Base-by-base conservation (phyloP, 345 rosid genomes). In the Diplotaxis tenuifolia region DNA sequence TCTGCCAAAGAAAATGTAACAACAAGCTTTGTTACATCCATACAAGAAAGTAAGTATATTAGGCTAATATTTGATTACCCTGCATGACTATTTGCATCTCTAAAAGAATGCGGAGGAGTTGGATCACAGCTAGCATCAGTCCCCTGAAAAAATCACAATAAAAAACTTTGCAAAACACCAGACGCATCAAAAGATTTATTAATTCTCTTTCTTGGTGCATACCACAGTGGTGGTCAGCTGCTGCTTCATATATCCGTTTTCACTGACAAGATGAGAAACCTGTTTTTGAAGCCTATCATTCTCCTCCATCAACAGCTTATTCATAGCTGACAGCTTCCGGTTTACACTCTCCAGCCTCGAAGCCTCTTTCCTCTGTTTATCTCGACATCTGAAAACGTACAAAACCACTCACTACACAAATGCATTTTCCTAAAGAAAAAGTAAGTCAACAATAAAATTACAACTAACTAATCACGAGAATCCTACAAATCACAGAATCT, bases 291-390 rank as follows among this genome's bases (percentile, higher is more conserved):
- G 65, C 29, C 99, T 89, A 80, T 96, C 98, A 70, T 96, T 96
- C 85, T 96, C 98, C 79, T 96, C 99, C 99, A 96, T 96, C 78
- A 96, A 80, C 65, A 96, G 86, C 79, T 92, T 96, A 78, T 93
- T 96, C 99, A 92, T 96, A 7, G 99, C 98, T 6, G 96, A 63
- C 72, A 96, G 82, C 75, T 96, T 96, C 79, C 93, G 80, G 72
- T 96, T 96, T 63, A 96, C 99, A 1, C 95, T 88, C 82, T 93
- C 97, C 12, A 96, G 89, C 77, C 97, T 86, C 3, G 98, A 96
- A 58, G 98, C 66, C 86, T 96, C 99, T 77, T 96, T 96, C 65
- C 97, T 86, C 79, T 92, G 99, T 88, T 96, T 96, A 86, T 96
- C 99, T 75, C 99, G 85, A 81, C 99, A 96, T 83, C 99, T 96